phyloP scores from a whole-genome alignment of 2,329 filamentous ascomycete genomes.

The Xylariaceae sp. region DNA sequence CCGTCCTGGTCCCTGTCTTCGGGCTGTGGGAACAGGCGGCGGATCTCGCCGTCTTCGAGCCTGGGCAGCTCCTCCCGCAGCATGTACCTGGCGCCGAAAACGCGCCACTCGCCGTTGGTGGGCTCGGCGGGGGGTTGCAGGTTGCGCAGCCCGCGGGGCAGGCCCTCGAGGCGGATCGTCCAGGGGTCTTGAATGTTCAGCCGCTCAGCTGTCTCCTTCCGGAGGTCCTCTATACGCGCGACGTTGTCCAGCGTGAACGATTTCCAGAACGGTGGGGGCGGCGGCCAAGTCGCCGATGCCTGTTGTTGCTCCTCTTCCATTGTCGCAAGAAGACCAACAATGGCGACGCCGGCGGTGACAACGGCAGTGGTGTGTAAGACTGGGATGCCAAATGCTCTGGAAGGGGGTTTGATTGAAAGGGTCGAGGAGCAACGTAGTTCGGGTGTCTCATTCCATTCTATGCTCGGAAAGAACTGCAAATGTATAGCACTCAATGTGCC shows the following conservation, averaged over 20 bases:
- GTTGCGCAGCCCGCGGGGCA: constrained; percentile 67
- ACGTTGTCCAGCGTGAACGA: constrained; percentile 77
- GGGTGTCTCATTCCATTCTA: too few relatives aligned
- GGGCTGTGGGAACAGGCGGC: constrained; percentile 47
- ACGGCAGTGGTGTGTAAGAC: too few relatives aligned
- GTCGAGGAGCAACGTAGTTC: too few relatives aligned
- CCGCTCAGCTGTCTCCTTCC: constrained; percentile 34
- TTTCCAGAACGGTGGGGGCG: constrained; percentile 85
- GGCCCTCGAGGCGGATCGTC: constrained; percentile 36
- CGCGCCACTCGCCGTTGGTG: constrained; percentile 53
- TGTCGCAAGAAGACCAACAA: neutral
- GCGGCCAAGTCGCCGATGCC: constrained; percentile 67
- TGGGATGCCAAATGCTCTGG: too few relatives aligned
- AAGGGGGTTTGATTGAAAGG: too few relatives aligned
- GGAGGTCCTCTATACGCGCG: constrained; percentile 45
- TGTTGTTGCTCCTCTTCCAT: constrained; percentile 31
- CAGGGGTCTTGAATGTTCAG: constrained; percentile 25
- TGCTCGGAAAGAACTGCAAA: too few relatives aligned
- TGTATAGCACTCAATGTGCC: too few relatives aligned
- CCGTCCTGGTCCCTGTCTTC: constrained; percentile 41
- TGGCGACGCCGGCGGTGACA: neutral
- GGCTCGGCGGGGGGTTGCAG: constrained; percentile 80
- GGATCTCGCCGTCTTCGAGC: constrained; percentile 71
- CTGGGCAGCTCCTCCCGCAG: constrained; percentile 30
- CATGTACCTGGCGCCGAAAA: constrained; percentile 23